Evolutionary conservation across 352 stramenopile species (phyloP).

Genomic region (Elongisporangium anandrum): DNA sequence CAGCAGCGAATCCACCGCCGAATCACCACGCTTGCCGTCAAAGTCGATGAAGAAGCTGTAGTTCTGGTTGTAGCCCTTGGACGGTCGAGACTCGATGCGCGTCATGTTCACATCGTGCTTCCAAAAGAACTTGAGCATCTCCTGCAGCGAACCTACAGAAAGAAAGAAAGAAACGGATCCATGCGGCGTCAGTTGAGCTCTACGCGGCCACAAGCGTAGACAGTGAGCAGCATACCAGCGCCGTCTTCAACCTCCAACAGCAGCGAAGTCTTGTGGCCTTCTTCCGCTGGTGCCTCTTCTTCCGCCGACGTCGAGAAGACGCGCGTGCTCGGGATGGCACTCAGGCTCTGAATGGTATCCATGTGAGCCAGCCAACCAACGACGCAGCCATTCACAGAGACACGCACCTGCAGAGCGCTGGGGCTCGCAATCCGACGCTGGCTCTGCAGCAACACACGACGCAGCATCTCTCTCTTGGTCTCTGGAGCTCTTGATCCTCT

Average conservation of each 20-base stretch:
- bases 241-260: conserved; percentile 72
- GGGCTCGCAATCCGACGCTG: neutral
- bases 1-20: conserved; percentile 82
- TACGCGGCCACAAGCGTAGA: neutral
- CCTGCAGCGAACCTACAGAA: conserved; percentile 85
- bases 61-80: conserved; percentile 74
- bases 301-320: neutral
- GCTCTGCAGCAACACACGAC: neutral
- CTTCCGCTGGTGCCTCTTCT: neutral
- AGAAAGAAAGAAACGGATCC: neutral
- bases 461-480: neutral
- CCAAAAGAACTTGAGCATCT: conserved; percentile 96
- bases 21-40: conserved; percentile 80
- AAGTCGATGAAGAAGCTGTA: conserved; percentile 95
- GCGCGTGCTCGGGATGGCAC: neutral
- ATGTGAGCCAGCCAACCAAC: neutral
- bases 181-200: neutral
- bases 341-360: neutral
- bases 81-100: conserved; percentile 93
- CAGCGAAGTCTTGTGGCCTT: conserved; percentile 59
- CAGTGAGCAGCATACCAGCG: conserved; percentile 26
- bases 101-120: conserved; percentile 97
- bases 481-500: neutral
- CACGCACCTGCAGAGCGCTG: neutral
- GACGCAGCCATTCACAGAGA: neutral